Evolutionary conservation across 805 yeast species (phyloP).

Genomic region (Wickerhamiella nectarea): DNA sequence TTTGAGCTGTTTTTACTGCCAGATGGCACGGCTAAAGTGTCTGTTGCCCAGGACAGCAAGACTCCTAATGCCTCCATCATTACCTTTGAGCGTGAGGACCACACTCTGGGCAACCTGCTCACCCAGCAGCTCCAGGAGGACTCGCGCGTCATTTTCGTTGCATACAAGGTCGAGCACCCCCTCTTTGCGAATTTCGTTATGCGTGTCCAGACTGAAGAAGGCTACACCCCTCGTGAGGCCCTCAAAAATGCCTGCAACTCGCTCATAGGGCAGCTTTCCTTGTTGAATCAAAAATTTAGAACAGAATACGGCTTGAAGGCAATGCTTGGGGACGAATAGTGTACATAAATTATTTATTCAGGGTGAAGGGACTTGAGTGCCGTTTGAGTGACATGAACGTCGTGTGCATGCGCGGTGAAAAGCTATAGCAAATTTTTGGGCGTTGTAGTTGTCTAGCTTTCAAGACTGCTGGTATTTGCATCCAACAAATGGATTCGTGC

Average conservation of each 20-base stretch:
- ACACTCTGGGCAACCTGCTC: constrained; percentile 82
- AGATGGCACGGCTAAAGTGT: constrained; percentile 92
- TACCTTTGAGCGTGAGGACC: constrained; percentile 94
- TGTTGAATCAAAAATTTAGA: constrained; percentile 62
- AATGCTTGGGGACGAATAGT: constrained; percentile 25
- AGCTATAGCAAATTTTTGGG: too few relatives aligned
- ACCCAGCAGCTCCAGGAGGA: constrained; percentile 79
- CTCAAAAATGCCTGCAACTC: constrained; percentile 78
- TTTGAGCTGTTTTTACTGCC: constrained; percentile 91
- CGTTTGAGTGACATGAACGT: too few relatives aligned
- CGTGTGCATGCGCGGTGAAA: too few relatives aligned
- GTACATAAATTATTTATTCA: not conserved
- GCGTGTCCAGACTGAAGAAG: constrained; percentile 93
- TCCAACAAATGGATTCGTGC: too few relatives aligned
- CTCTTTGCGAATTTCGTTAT: constrained; percentile 86
- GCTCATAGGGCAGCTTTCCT: constrained; percentile 64
- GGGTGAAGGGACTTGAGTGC: not conserved
- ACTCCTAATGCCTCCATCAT: constrained; percentile 90
- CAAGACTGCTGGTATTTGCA: too few relatives aligned
- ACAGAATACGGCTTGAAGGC: constrained; percentile 90
- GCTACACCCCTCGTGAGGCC: constrained; percentile 82
- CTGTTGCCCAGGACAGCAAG: constrained; percentile 82
- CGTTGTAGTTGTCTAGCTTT: too few relatives aligned
- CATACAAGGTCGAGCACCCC: constrained; percentile 97
- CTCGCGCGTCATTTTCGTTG: constrained; percentile 84